These are phyloP conservation scores for Trypanosomatidae sp. DNA, from an alignment of 208 protist species.

Conservation along the genomic window DNA sequence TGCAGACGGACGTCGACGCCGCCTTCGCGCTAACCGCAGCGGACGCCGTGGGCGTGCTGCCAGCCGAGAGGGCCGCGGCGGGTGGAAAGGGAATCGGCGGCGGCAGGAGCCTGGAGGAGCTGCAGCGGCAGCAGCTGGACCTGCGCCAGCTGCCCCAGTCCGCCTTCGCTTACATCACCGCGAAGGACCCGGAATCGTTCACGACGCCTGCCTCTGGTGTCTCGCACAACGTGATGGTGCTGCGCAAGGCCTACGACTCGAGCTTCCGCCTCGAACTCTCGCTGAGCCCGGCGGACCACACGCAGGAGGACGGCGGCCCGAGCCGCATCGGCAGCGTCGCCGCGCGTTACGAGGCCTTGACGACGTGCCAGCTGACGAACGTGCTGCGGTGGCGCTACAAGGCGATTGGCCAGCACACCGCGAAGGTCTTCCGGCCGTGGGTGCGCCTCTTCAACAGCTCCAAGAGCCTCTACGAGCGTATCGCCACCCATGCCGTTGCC, in stretches of 20 bases:
- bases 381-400: constrained; percentile 70
- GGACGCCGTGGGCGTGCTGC: constrained; percentile 34
- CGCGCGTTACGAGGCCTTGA: constrained; percentile 45
- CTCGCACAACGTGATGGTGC: constrained; percentile 65
- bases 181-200: constrained; percentile 34
- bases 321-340: constrained; percentile 12
- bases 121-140: constrained; percentile 47
- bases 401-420: constrained; percentile 44
- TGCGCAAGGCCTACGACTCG: constrained; percentile 67
- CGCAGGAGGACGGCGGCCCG: constrained; percentile 2
- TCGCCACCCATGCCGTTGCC: constrained; percentile 38
- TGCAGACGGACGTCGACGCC: constrained; percentile 38
- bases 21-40: constrained; percentile 37
- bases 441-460: constrained; percentile 40
- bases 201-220: constrained; percentile 3
- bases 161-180: constrained; percentile 48
- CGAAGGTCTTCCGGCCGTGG: constrained; percentile 50
- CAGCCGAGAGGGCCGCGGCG: constrained; percentile 37
- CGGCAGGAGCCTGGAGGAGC: constrained; percentile 24
- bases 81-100: constrained; percentile 37
- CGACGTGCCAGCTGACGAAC: constrained; percentile 82
- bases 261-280: constrained; percentile 80
- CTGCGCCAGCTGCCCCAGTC: constrained; percentile 42
- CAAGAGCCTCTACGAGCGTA: constrained; percentile 46
- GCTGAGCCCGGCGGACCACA: constrained; percentile 41